These are phyloP conservation scores for Cornus florida DNA, from an alignment of 148 eudicot genomes.

Conservation along the genomic window DNA sequence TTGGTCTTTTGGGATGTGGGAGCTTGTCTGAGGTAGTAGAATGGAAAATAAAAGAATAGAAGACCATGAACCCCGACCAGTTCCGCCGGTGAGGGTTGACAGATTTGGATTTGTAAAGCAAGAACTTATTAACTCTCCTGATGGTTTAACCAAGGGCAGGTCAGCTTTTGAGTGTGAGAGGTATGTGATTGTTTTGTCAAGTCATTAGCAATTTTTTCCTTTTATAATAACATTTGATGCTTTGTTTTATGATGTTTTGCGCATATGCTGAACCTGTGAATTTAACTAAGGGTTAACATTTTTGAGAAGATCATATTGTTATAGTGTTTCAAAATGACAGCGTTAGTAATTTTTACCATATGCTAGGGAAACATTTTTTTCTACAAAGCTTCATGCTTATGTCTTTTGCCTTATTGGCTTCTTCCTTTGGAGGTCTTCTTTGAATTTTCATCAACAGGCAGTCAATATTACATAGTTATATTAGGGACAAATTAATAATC, in stretches of 20 bases:
- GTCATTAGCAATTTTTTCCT: background rate
- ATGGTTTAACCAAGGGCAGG: constrained; percentile 52
- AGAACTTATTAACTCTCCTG: constrained; percentile 55
- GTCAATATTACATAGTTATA: background rate
- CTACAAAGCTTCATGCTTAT: background rate
- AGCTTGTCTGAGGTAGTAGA: constrained; percentile 20
- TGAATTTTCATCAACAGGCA: background rate
- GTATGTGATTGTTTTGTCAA: constrained; percentile 27
- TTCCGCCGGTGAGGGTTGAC: constrained; percentile 56
- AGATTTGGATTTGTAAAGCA: constrained; percentile 84
- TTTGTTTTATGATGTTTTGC: background rate
- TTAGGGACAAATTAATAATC: background rate
- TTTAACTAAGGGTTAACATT: background rate
- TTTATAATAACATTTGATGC: background rate
- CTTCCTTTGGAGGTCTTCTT: background rate
- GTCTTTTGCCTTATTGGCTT: background rate
- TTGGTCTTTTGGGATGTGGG: constrained; percentile 14
- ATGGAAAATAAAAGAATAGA: constrained; percentile 75
- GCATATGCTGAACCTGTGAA: constrained; percentile 4
- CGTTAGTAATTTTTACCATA: background rate
- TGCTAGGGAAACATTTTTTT: background rate
- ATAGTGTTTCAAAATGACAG: background rate
- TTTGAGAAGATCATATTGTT: background rate
- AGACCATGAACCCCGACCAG: constrained; percentile 53
- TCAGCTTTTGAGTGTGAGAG: constrained; percentile 65